These are phyloP conservation scores for Fomitopsis palustris DNA, from an alignment of 1,284 basidiomycete species.

Conservation along the genomic window DNA sequence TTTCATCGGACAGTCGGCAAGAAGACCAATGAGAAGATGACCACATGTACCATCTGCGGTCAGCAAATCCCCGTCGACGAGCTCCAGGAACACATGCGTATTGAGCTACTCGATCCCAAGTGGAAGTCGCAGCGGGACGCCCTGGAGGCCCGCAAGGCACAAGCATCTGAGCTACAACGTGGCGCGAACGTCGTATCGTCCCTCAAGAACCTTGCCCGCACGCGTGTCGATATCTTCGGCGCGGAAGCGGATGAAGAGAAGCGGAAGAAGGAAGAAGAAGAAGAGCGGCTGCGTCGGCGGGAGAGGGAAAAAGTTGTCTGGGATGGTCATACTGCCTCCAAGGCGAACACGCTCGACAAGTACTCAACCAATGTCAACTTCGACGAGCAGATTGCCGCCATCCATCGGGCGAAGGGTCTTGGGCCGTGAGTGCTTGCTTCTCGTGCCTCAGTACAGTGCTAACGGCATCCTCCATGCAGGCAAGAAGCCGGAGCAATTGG, in stretches of 20 bases:
- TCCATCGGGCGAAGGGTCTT: slow-evolving; percentile 86
- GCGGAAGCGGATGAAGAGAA: slow-evolving; percentile 87
- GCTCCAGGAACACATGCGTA: slow-evolving; percentile 96
- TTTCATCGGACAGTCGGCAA: slow-evolving; percentile 54
- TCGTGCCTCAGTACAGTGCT: slow-evolving; percentile 7
- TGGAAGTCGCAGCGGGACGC: slow-evolving; percentile 94
- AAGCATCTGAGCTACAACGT: slow-evolving; percentile 83
- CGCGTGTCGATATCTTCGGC: slow-evolving; percentile 94
- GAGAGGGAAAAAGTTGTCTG: slow-evolving; percentile 92
- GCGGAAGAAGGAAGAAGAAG: slow-evolving; percentile 81
- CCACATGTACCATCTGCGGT: slow-evolving; percentile 90
- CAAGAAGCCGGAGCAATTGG: slow-evolving; percentile 75
- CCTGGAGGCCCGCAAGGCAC: slow-evolving; percentile 85
- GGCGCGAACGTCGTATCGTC: slow-evolving; percentile 92
- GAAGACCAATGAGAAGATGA: slow-evolving; percentile 67
- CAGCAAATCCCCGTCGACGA: slow-evolving; percentile 95
- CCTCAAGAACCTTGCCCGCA: slow-evolving; percentile 85
- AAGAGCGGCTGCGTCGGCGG: slow-evolving; percentile 71
- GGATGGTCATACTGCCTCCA: slow-evolving; percentile 93
- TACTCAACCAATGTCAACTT: slow-evolving; percentile 89
- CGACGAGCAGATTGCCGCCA: slow-evolving; percentile 93
- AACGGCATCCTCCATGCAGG: slow-evolving; percentile 31
- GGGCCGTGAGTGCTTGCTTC: slow-evolving; percentile 56
- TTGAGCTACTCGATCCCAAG: slow-evolving; percentile 94
- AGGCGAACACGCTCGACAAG: slow-evolving; percentile 83